phyloP scores from a whole-genome alignment of 2,329 filamentous ascomycete genomes.

The Pseudocercospora pini-densiflorae region DNA sequence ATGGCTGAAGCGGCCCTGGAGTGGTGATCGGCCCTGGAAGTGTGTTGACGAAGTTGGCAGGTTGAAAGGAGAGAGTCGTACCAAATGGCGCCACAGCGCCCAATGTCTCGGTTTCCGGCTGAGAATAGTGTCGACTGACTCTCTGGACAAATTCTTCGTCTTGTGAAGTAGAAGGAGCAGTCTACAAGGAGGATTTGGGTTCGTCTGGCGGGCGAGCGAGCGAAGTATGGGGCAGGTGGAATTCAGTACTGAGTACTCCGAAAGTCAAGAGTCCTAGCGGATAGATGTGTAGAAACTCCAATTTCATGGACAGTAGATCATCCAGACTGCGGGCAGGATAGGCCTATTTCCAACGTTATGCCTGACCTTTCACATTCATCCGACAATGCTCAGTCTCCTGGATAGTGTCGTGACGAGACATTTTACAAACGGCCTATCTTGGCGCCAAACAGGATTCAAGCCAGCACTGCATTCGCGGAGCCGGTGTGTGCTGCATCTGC shows the following conservation, averaged over 20 bases:
- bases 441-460: not conserved
- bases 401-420: not conserved
- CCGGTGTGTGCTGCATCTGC: not conserved
- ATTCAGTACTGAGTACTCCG: not conserved
- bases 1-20: slow-evolving; percentile 34
- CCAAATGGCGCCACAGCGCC: not conserved
- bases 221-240: too few species aligned
- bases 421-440: not conserved
- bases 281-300: not conserved
- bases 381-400: not conserved
- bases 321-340: not conserved
- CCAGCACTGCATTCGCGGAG: not conserved
- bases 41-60: not conserved
- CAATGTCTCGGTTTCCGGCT: not conserved
- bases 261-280: not conserved
- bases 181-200: not conserved
- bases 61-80: not conserved
- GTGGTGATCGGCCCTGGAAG: not conserved
- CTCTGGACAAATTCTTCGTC: not conserved
- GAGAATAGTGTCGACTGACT: not conserved
- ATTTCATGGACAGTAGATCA: not conserved
- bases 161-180: not conserved
- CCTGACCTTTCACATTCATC: not conserved
- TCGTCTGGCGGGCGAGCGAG: not conserved
- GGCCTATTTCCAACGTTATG: not conserved